Percentiles rank a stretch among this genome's conserved stretches.
phyloP scores from a whole-genome alignment of 2,329 filamentous ascomycete species.

The Botrytis medusae region DNA sequence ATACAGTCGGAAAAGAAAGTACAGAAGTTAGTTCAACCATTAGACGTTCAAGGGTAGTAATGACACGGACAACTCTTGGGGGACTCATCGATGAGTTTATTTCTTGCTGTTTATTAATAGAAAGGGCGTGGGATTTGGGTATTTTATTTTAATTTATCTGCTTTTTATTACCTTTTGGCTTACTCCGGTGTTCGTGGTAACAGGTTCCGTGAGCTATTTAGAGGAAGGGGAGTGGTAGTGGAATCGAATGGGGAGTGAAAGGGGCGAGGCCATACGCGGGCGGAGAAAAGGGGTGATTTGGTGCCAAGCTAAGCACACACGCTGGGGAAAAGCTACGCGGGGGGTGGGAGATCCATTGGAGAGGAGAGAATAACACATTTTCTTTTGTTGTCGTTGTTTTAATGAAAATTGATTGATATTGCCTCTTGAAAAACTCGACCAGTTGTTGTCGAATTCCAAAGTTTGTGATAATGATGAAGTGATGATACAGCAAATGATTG shows the following conservation, averaged over 20 bases:
- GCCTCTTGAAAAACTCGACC: neutral
- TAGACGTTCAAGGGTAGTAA: constrained; percentile 17
- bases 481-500: too few relatives aligned
- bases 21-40: constrained; percentile 1
- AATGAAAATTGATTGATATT: neutral
- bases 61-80: constrained; percentile 15
- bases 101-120: constrained; percentile 12
- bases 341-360: too few relatives aligned
- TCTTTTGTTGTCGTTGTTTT: neutral
- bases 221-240: neutral
- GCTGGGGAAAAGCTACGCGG: neutral
- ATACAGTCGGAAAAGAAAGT: constrained; percentile 10
- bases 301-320: neutral
- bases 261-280: neutral
- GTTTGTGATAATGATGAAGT: neutral
- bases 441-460: neutral
- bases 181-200: too few relatives aligned
- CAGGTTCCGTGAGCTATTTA: neutral
- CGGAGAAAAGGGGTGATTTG: neutral
- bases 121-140: neutral
- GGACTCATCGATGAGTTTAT: constrained; percentile 9
- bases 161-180: neutral
- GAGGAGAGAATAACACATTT: neutral
- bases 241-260: neutral
- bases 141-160: neutral